Evolutionary conservation across 306 rosid genomes (phyloP), one percentile per base, ranked within the genome.

Genomic region (Leucaena leucocephala): DNA sequence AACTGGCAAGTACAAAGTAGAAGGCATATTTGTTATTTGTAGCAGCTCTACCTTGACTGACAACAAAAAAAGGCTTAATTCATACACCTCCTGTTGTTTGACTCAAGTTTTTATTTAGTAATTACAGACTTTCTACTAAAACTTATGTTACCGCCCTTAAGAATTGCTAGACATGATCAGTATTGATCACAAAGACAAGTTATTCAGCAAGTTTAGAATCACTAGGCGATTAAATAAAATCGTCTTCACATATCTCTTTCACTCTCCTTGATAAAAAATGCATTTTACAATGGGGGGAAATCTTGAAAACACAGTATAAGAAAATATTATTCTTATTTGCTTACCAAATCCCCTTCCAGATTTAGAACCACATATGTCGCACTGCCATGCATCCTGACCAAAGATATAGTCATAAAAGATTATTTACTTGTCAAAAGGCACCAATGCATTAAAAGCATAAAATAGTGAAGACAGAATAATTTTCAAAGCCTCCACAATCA

Each of bases 301-400:
- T 59, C 17, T 27, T 6, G 38, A 27, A 27, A 59, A 17, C 38
- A 46, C 19, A 19, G 69, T 22, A 69, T 0, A 33, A 52, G 5
- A 73, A 35, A 40, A 64, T 69, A 75, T 45, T 21, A 77, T 61
- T 21, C 69, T 9, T 6, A 43, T 77, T 59, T 59, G 13, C 94
- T 89, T 88, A 96, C 99, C 97, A 86, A 96, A 96, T 45, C 99
- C 99, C 88, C 91, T 88, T 88, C 99, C 99, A 80, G 99, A 96
- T 89, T 93, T 96, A 40, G 94, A 88, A 65, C 94, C 94, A 49
- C 99, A 96, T 59, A 96, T 86, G 82, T 90, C 99, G 38, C 99
- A 96, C 5, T 90, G 99, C 98, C 99, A 96, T 21, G 97, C 94
- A 87, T 90, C 96, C 99, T 96, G 86, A 71, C 70, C 50, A 83